Base-by-base conservation (phyloP, 2,329 filamentous ascomycete genomes). In the Scedosporium apiospermum region DNA sequence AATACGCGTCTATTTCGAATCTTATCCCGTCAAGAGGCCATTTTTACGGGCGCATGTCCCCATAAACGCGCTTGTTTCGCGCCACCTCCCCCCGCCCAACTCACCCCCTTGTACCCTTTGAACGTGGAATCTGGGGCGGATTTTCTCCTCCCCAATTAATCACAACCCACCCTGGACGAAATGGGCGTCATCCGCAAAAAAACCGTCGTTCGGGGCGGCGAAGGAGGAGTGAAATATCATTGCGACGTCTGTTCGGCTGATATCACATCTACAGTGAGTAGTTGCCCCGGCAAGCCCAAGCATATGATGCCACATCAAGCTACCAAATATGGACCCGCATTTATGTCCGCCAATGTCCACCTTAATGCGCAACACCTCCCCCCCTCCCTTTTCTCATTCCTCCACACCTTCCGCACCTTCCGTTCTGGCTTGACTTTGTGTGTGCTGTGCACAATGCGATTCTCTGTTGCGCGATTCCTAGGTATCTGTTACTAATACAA, bases 101-200 rank as follows among this genome's bases (percentile, higher is more conserved):
- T 21, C 46, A 38, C 18, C 27, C 18, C 30, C 55, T 38, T 27
- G 26, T 58, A 14, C 27, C 26, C 55, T 38, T 58, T 18, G 27
- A 41, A 38, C 55, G 16, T 41, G 14, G 55, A 34, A n/a, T 58
- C 6, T 58, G 59, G 44, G 59, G 55, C 42, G 57, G 42, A 46
- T 61, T 10, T 30, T 26, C 23, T 34, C 30, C 34, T 46, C 44
- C 63, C 69, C 67, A 66, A 66, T 67, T 68, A 63, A 63, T 67
- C 65, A 60, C 38, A 68, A 64, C 64, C 63, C 66, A 65, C 63
- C 67, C 64, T 66, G 68, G 69, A 64, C 69, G 66, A 68, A 59
- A 97, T 97, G 93, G 93, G 92, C 69, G 89, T 96, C 71, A 96
- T 97, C 74, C 89, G 93, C 73, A 97, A 97, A 82, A 97, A 97